phyloP scores from a whole-genome alignment of 768 basidiomycete genomes.

The Pisolithus tinctorius region DNA sequence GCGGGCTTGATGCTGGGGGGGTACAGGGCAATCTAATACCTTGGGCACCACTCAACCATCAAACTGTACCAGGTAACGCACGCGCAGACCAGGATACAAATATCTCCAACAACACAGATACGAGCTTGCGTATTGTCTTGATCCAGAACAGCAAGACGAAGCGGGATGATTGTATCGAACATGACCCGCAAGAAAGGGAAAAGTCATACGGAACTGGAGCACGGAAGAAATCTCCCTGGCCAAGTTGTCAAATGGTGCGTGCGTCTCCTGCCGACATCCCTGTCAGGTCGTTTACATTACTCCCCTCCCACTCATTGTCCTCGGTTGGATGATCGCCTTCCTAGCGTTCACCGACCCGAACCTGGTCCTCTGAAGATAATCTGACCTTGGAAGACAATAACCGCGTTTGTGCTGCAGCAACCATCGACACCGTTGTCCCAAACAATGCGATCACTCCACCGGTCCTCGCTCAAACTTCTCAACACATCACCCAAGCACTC shows the following conservation, averaged over 20 bases:
- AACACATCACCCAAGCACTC: slow-evolving; percentile 77
- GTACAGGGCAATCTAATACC: slow-evolving; percentile 75
- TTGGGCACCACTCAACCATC: slow-evolving; percentile 66
- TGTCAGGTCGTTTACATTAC: slow-evolving; percentile 25
- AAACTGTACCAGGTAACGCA: slow-evolving; percentile 60
- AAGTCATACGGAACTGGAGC: slow-evolving; percentile 71
- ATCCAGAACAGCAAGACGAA: slow-evolving; percentile 68
- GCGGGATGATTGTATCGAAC: slow-evolving; percentile 71
- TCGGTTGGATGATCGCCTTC: slow-evolving; percentile 17
- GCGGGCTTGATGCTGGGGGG: slow-evolving; percentile 78
- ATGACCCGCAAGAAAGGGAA: slow-evolving; percentile 57
- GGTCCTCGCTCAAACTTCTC: slow-evolving; percentile 65
- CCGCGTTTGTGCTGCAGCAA: slow-evolving; percentile 55
- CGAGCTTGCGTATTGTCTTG: slow-evolving; percentile 89
- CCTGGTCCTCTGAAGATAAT: background rate
- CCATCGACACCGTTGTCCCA: slow-evolving; percentile 57
- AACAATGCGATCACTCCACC: slow-evolving; percentile 56
- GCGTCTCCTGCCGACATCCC: slow-evolving; percentile 31
- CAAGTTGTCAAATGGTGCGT: slow-evolving; percentile 72
- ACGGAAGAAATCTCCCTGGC: slow-evolving; percentile 87
- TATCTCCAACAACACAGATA: slow-evolving; percentile 79
- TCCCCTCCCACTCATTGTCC: slow-evolving; percentile 33
- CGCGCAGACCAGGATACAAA: slow-evolving; percentile 70
- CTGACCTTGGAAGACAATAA: slow-evolving; percentile 27
- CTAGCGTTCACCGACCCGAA: slow-evolving; percentile 15